phyloP scores from a whole-genome alignment of 1,139 yeast genomes.

The Arxiozyma telluris region DNA sequence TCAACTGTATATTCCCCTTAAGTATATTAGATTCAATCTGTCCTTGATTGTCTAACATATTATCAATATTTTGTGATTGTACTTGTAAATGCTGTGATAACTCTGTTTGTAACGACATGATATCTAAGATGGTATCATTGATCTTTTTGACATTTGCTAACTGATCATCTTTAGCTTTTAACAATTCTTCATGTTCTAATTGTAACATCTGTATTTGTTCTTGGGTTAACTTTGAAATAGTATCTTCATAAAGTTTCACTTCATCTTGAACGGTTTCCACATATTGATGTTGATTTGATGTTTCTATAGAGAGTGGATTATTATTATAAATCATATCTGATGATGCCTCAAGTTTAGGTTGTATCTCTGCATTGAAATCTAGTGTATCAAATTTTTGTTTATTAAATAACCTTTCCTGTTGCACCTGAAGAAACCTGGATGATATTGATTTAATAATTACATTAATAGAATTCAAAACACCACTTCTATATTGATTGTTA shows the following conservation, averaged over 20 bases:
- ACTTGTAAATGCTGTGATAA: conserved; percentile 63
- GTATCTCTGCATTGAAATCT: conserved; percentile 11
- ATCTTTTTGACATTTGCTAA: conserved; percentile 58
- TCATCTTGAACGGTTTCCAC: conserved; percentile 29
- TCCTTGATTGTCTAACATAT: conserved; percentile 61
- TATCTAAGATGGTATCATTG: conserved; percentile 73
- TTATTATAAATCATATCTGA: background rate
- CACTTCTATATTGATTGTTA: conserved; percentile 25
- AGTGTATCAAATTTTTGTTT: conserved; percentile 22
- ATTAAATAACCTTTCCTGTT: conserved; percentile 22
- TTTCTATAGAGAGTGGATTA: background rate
- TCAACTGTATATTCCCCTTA: conserved; percentile 66
- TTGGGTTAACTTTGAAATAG: conserved; percentile 37
- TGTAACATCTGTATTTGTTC: conserved; percentile 63
- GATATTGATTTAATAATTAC: conserved; percentile 22
- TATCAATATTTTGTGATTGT: conserved; percentile 67
- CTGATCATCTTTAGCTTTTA: conserved; percentile 55
- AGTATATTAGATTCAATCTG: conserved; percentile 59
- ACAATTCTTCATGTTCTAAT: conserved; percentile 60
- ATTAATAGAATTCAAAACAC: conserved; percentile 26
- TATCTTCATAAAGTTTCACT: conserved; percentile 26
- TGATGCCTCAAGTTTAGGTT: background rate
- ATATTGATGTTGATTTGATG: conserved; percentile 7
- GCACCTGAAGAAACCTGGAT: conserved; percentile 21
- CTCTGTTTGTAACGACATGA: conserved; percentile 70